These are phyloP conservation scores for Penicillium canariense DNA, from an alignment of 495 filamentous ascomycete genomes.

Conservation along the genomic window DNA sequence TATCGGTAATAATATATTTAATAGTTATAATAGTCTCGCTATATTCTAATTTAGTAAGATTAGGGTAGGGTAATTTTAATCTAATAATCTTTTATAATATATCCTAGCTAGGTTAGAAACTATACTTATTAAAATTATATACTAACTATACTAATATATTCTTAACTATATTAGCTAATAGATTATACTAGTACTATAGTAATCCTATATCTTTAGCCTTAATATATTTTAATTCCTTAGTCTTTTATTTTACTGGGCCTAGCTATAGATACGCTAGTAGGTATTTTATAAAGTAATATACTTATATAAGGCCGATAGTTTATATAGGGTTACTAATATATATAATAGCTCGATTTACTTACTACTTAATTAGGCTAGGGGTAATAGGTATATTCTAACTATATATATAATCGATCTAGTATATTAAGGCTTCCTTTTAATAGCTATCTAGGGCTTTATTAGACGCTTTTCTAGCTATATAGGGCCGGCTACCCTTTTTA, in stretches of 20 bases:
- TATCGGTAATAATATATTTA: not conserved
- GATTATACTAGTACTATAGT: too few species aligned
- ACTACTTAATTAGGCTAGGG: not conserved
- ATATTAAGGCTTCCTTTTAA: not conserved
- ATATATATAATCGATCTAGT: not conserved
- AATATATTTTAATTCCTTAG: not conserved
- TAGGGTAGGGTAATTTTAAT: not conserved
- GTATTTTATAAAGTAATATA: not conserved
- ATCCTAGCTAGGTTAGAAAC: too few species aligned
- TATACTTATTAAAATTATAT: too few species aligned
- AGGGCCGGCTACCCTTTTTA: too few species aligned
- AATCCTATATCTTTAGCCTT: too few species aligned
- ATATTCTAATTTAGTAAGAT: not conserved
- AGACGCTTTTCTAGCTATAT: too few species aligned
- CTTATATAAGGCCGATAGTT: not conserved
- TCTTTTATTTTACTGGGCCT: not conserved
- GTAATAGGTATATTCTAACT: not conserved
- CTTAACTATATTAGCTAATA: too few species aligned
- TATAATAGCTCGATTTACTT: not conserved
- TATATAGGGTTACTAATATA: not conserved
- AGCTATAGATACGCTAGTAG: not conserved
- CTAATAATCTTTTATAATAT: too few species aligned
- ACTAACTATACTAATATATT: too few species aligned
- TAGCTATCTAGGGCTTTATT: too few species aligned
- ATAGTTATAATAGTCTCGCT: not conserved